Conservation (phyloP, 2,329 filamentous ascomycete species). For the Aspergillus fijiensis region DNA sequence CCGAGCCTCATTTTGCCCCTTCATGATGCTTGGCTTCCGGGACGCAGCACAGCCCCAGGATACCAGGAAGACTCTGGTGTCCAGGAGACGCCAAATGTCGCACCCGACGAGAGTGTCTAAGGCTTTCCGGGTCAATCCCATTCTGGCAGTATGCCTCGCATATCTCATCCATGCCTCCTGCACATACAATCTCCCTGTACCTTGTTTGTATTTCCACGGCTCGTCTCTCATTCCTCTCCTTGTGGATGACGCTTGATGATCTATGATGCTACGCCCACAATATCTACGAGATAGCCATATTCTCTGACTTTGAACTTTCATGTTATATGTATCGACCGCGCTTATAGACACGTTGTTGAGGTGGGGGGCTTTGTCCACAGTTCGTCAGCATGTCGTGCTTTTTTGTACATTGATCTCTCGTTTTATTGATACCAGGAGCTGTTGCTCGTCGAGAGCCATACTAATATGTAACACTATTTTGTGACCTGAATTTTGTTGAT, state of each 20-base stretch:
- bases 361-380: background rate
- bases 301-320: background rate
- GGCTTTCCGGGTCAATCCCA: background rate
- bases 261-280: conserved; percentile 7
- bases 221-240: background rate
- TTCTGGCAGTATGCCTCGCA: background rate
- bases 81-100: conserved; percentile 18
- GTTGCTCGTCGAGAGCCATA: background rate
- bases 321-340: background rate
- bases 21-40: conserved; percentile 46
- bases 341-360: background rate
- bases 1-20: conserved; percentile 47
- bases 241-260: conserved; percentile 1
- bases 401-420: background rate
- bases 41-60: conserved; percentile 22
- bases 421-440: background rate
- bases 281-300: background rate
- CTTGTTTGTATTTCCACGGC: background rate
- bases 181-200: background rate
- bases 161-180: background rate
- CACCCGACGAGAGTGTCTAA: conserved; percentile 9
- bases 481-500: background rate
- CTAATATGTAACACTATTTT: background rate
- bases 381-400: background rate
- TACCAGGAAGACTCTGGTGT: conserved; percentile 19